Evolutionary conservation across 1,284 basidiomycete genomes (phyloP).

Genomic region (Puccinia triticina): DNA sequence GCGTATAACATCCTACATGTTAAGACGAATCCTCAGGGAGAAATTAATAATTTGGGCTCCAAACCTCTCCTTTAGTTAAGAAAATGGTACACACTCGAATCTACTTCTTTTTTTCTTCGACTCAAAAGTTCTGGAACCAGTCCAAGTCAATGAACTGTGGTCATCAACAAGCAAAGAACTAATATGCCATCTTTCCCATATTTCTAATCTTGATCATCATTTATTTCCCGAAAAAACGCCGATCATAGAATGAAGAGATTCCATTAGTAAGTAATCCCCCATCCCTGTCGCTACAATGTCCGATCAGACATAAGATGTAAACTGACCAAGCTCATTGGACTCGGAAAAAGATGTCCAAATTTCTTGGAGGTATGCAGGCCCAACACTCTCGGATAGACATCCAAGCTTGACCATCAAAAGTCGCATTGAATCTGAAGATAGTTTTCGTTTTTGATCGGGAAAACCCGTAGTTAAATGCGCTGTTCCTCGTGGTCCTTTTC

Average conservation of each 20-base stretch:
- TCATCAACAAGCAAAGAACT: neutral
- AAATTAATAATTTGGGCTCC: neutral
- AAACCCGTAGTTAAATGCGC: neutral
- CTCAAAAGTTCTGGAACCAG: neutral
- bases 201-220: neutral
- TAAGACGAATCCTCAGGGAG: neutral
- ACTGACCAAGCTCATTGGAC: neutral
- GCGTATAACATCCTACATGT: neutral
- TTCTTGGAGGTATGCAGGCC: conserved; percentile 5
- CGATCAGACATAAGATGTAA: neutral
- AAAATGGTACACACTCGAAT: conserved; percentile 7
- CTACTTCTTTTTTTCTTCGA: neutral
- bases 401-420: neutral
- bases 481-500: neutral
- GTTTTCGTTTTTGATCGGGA: neutral
- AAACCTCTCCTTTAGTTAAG: conserved; percentile 3
- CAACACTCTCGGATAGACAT: too few relatives aligned
- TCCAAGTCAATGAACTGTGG: neutral
- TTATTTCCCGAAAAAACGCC: neutral
- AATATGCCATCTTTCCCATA: neutral
- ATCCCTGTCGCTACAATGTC: neutral
- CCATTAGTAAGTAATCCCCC: conserved; percentile 4
- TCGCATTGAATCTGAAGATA: neutral
- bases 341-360: conserved; percentile 18
- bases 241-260: conserved; percentile 12